A percentile compares a stretch with the other conserved stretches of the same genome.
Conservation (phyloP, 257 asterid species). For the Pogostemon cablin region DNA sequence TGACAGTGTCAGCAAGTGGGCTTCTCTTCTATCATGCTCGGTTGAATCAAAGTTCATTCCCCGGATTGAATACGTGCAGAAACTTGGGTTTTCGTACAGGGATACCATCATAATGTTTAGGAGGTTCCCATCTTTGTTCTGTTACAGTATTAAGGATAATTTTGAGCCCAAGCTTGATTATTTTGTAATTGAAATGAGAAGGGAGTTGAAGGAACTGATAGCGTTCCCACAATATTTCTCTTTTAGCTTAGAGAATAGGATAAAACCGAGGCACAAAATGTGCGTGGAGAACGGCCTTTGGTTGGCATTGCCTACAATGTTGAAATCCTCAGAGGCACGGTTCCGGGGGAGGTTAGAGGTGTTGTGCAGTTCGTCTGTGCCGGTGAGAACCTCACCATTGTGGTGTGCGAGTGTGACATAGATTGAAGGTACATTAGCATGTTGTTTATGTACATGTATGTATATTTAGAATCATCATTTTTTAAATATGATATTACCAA, state of each 20-base stretch:
- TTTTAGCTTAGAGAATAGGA: slow-evolving; percentile 85
- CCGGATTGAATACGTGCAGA: slow-evolving; percentile 68
- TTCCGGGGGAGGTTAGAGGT: slow-evolving; percentile 72
- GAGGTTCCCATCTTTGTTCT: slow-evolving; percentile 80
- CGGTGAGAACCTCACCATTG: slow-evolving; percentile 75
- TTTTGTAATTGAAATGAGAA: slow-evolving; percentile 87
- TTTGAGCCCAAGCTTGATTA: slow-evolving; percentile 81
- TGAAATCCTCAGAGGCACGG: slow-evolving; percentile 57
- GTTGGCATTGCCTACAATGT: slow-evolving; percentile 78
- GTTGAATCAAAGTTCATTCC: slow-evolving; percentile 84
- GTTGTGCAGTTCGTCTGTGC: slow-evolving; percentile 71
- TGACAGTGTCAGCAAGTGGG: slow-evolving; percentile 57
- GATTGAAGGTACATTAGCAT: slow-evolving; percentile 24
- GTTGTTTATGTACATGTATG: slow-evolving; percentile 34
- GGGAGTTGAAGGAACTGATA: slow-evolving; percentile 76
- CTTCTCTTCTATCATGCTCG: slow-evolving; percentile 72
- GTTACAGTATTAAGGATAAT: slow-evolving; percentile 82
- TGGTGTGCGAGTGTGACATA: slow-evolving; percentile 59
- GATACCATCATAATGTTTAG: slow-evolving; percentile 67
- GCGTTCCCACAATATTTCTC: slow-evolving; percentile 90
- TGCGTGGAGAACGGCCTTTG: slow-evolving; percentile 82
- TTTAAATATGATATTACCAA: slow-evolving; percentile 15
- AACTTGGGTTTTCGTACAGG: slow-evolving; percentile 65
- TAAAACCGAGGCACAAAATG: slow-evolving; percentile 72
- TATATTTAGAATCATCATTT: slow-evolving; percentile 2